These are phyloP conservation scores for Hordeum pubiflorum DNA, from an alignment of 202 grass and related monocot genomes.

Conservation along the genomic window DNA sequence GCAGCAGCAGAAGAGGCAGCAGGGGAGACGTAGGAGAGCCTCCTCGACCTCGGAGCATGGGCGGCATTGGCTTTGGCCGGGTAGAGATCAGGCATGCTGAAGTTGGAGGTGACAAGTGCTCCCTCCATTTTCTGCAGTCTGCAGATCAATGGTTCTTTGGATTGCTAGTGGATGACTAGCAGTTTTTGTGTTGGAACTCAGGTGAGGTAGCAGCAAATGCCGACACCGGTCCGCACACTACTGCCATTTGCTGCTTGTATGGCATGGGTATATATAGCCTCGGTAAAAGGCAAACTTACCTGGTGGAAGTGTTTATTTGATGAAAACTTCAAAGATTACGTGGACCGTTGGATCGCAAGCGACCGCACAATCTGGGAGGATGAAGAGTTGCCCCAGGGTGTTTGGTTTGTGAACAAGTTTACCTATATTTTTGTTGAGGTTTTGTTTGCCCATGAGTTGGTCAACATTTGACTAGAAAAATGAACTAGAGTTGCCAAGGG, in stretches of 20 bases:
- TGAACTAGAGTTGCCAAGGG: too few species aligned
- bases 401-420: too few species aligned
- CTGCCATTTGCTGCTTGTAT: background rate
- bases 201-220: background rate
- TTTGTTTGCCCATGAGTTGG: too few species aligned
- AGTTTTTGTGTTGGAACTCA: background rate
- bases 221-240: background rate
- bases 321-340: background rate
- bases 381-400: background rate
- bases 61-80: background rate
- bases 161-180: background rate
- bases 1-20: slow-evolving; percentile 22
- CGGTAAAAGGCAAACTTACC: background rate
- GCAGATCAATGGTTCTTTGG: background rate
- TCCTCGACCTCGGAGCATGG: slow-evolving; percentile 2
- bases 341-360: background rate
- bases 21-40: slow-evolving; percentile 30
- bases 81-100: slow-evolving; percentile 19
- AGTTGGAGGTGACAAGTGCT: slow-evolving; percentile 34
- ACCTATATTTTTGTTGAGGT: too few species aligned
- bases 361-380: background rate
- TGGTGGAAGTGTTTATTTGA: background rate
- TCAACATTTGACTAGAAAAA: too few species aligned
- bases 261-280: slow-evolving; percentile 22
- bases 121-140: slow-evolving; percentile 28